phyloP scores from a whole-genome alignment of 768 basidiomycete species.

The Leucocoprinus birnbaumii region DNA sequence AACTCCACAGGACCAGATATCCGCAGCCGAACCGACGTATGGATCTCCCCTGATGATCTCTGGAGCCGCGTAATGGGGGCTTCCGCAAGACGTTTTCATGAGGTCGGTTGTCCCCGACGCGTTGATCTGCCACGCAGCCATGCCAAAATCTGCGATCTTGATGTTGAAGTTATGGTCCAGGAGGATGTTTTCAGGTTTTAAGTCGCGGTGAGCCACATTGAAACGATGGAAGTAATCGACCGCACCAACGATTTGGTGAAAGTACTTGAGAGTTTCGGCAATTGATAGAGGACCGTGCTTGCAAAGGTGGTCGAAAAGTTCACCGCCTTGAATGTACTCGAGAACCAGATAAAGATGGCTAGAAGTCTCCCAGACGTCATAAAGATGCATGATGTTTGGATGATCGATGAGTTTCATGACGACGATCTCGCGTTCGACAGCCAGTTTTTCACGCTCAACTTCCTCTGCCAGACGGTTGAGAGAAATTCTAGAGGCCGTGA shows the following conservation, averaged over 20 bases:
- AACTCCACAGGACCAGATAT: slow-evolving; percentile 97
- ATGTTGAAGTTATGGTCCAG: slow-evolving; percentile 81
- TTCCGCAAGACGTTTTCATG: slow-evolving; percentile 86
- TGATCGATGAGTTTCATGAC: slow-evolving; percentile 98
- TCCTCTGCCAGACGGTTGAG: slow-evolving; percentile 68
- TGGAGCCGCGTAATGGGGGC: slow-evolving; percentile 93
- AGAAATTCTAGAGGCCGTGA: slow-evolving; percentile 60
- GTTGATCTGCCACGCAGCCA: slow-evolving; percentile 87
- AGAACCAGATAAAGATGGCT: slow-evolving; percentile 87
- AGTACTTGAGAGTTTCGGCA: slow-evolving; percentile 78
- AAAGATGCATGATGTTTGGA: slow-evolving; percentile 90
- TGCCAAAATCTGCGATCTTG: slow-evolving; percentile 97
- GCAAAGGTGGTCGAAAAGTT: slow-evolving; percentile 92
- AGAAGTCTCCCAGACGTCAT: slow-evolving; percentile 96
- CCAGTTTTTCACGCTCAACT: slow-evolving; percentile 72
- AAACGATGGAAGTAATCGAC: slow-evolving; percentile 94
- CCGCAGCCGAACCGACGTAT: slow-evolving; percentile 85
- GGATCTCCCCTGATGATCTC: slow-evolving; percentile 82
- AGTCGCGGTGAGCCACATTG: slow-evolving; percentile 90
- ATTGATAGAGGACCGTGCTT: slow-evolving; percentile 68
- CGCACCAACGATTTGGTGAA: slow-evolving; percentile 90
- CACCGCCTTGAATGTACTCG: slow-evolving; percentile 93
- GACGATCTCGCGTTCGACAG: slow-evolving; percentile 91
- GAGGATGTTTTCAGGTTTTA: slow-evolving; percentile 93
- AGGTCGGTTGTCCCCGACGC: slow-evolving; percentile 31